phyloP scores from a whole-genome alignment of 345 rosid species.

The Nephelium lappaceum region DNA sequence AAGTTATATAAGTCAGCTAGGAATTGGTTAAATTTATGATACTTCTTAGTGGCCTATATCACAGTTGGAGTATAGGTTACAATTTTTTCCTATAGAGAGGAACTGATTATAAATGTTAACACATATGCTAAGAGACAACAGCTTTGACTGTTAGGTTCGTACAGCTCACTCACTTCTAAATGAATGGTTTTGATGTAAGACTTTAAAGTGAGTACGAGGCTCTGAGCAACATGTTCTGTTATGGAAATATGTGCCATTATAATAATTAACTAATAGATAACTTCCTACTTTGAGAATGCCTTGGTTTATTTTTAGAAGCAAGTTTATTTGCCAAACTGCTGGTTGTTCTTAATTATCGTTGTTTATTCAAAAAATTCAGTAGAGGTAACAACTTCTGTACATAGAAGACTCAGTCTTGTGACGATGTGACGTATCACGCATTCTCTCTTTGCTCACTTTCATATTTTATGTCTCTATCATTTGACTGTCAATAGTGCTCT shows the following conservation, averaged over 20 bases:
- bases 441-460: neutral
- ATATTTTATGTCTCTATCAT: neutral
- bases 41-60: constrained; percentile 4
- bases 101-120: neutral
- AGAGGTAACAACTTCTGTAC: neutral
- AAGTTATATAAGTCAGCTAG: neutral
- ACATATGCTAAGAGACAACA: neutral
- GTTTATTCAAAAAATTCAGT: neutral
- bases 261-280: neutral
- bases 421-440: neutral
- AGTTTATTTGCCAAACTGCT: neutral
- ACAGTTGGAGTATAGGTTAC: neutral
- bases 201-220: neutral
- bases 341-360: neutral
- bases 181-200: neutral
- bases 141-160: neutral
- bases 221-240: neutral
- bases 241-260: neutral
- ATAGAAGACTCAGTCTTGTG: neutral
- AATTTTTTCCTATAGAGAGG: neutral
- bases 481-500: neutral
- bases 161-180: neutral
- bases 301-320: neutral
- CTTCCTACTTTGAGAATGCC: neutral
- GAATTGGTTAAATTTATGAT: neutral